A percentile compares a stretch with the other conserved stretches of the same genome.
phyloP scores from a whole-genome alignment of 208 protist genomes.

The Trypanosomatidae sp. region DNA sequence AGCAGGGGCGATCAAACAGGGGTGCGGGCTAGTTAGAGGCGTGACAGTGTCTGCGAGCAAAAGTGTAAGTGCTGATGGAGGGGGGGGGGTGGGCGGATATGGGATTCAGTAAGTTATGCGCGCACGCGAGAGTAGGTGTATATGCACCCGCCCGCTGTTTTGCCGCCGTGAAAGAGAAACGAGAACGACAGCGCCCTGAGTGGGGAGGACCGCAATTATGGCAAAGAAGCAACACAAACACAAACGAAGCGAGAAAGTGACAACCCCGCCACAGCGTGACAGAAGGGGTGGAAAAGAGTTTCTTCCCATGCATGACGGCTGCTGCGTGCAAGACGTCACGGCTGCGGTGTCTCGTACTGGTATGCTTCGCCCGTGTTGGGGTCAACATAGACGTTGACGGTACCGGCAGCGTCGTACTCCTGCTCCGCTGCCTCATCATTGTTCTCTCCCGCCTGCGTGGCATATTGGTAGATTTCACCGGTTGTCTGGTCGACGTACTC shows the following conservation, averaged over 20 bases:
- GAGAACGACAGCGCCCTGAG: background rate
- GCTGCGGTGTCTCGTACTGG: constrained; percentile 13
- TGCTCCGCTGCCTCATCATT: background rate
- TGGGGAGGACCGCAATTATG: no score
- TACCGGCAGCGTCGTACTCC: background rate
- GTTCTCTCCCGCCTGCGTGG: background rate
- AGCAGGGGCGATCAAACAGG: background rate
- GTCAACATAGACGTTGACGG: constrained; percentile 10
- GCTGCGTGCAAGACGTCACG: background rate
- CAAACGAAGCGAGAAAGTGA: background rate
- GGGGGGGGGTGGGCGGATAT: background rate
- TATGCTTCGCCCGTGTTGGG: constrained; percentile 26
- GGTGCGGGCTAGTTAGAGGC: background rate
- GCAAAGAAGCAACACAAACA: background rate
- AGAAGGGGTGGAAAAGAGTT: background rate
- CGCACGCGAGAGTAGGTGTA: background rate
- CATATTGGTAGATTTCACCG: constrained; percentile 33
- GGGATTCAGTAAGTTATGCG: background rate
- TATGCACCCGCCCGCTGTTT: background rate
- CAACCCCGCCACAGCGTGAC: background rate
- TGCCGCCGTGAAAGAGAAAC: background rate
- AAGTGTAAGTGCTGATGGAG: background rate
- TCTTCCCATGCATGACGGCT: background rate
- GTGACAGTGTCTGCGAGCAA: background rate
- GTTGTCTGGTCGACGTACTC: constrained; percentile 24